phyloP scores from a whole-genome alignment of 2,329 filamentous ascomycete species.

The Phoma herbarum region DNA sequence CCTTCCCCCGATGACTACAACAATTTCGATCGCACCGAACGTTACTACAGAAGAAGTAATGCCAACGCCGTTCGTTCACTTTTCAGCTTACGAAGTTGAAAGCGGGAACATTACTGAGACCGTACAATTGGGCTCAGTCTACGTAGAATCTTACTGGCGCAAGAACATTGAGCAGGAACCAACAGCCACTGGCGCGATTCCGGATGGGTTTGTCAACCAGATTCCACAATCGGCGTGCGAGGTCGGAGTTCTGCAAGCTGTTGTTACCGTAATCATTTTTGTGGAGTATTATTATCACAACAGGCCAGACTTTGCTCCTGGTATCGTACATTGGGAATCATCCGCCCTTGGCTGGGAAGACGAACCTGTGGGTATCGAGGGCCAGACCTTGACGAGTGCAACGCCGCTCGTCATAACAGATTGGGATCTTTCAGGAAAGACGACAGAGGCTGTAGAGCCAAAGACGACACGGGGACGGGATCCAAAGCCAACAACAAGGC shows the following conservation, averaged over 20 bases:
- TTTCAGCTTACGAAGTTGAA: slow-evolving; percentile 56
- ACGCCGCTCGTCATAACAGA: slow-evolving; percentile 26
- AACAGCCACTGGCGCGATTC: slow-evolving; percentile 44
- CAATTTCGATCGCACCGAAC: slow-evolving; percentile 36
- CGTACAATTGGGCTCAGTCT: slow-evolving; percentile 46
- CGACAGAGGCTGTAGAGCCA: slow-evolving; percentile 31
- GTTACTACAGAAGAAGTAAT: slow-evolving; percentile 38
- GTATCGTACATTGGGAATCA: slow-evolving; percentile 43
- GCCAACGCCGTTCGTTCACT: slow-evolving; percentile 55
- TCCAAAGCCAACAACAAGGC: slow-evolving; percentile 37
- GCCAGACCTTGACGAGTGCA: slow-evolving; percentile 2
- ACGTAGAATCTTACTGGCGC: slow-evolving; percentile 50
- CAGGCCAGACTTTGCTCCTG: slow-evolving; percentile 25
- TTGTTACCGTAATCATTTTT: slow-evolving; percentile 55
- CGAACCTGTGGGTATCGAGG: slow-evolving; percentile 21
- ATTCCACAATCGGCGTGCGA: slow-evolving; percentile 45
- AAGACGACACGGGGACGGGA: neutral
- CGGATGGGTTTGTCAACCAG: slow-evolving; percentile 49
- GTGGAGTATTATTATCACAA: slow-evolving; percentile 51
- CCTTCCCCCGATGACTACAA: slow-evolving; percentile 33
- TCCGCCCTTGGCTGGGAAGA: slow-evolving; percentile 40
- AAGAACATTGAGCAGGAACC: slow-evolving; percentile 39
- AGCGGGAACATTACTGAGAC: slow-evolving; percentile 44
- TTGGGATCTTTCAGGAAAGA: slow-evolving; percentile 23
- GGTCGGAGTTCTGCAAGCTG: slow-evolving; percentile 50